Base-by-base conservation (phyloP, 2,329 filamentous ascomycete species). In the Xylariaceae sp. region DNA sequence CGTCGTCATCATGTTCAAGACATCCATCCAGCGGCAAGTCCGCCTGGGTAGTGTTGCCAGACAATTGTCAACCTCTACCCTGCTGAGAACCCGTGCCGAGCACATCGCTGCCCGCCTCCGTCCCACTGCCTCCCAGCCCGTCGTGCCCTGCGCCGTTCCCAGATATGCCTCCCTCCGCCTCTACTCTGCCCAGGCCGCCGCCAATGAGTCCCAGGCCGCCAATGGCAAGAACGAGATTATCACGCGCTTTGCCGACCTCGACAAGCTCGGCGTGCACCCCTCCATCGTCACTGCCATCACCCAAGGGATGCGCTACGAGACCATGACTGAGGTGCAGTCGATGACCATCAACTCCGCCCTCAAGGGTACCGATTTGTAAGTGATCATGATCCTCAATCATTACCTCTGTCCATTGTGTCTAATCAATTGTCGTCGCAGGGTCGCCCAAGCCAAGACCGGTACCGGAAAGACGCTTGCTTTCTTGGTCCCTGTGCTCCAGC, bases 381-480 rank as follows among this genome's bases (percentile, higher is more conserved):
- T 76, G 42, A 4, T 11, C 35, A 17, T 54, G 8, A 47, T 11
- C 17, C 5, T 50, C 54, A 42, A 56, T 18, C 18, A 7, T 58
- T 45, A 6, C 30, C 13, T n/a, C 18, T 49, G 62, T 63, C 68
- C 70, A 73, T 55, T 42, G 50, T 62, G 54, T 23, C 59, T 66
- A 62, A 65, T 39, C 23, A 45, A 13, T 50, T 50, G 18, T 52
- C 34, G 49, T 56, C 34, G 45, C 69, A 90, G 88, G 67, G 82
- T 97, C 66, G 94, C 93, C 51, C 94, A 97, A 78, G 94, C 94
- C 61, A 96, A 90, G 77, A 99, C 94, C 7, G 94, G 94, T 72
- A 97, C 94, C 3, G 94, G 94, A 72, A 99, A 99, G 78, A 99
- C 94, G 0, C 78, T 97, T 59, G 94, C 90, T 42, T 99, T 97